Conservation (phyloP, 352 stramenopile species). For the Lagenidium giganteum region DNA sequence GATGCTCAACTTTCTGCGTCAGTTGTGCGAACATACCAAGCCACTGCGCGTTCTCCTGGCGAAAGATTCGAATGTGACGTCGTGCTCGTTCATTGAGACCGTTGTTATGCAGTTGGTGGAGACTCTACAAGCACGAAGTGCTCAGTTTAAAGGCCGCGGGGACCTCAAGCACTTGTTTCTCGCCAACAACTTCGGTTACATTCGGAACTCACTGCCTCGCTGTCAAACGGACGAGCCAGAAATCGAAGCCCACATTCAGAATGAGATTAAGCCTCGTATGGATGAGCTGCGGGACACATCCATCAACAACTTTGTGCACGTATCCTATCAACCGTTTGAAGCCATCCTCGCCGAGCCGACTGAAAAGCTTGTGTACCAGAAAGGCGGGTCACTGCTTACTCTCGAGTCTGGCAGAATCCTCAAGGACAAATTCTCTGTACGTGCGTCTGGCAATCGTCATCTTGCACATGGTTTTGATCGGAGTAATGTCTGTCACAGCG, state of each 20-base stretch:
- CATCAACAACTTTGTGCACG: slow-evolving; percentile 77
- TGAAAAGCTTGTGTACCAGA: slow-evolving; percentile 84
- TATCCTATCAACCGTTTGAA: slow-evolving; percentile 68
- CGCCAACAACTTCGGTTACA: slow-evolving; percentile 92
- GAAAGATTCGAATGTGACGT: slow-evolving; percentile 44
- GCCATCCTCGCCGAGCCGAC: slow-evolving; percentile 71
- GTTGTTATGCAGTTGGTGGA: slow-evolving; percentile 68
- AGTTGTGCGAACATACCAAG: slow-evolving; percentile 63
- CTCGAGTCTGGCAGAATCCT: slow-evolving; percentile 87
- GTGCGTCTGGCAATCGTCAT: background rate
- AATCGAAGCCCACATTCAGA: slow-evolving; percentile 44
- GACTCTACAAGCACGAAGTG: slow-evolving; percentile 40
- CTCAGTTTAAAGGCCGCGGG: slow-evolving; percentile 43
- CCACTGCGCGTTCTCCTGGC: slow-evolving; percentile 49
- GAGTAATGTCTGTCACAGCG: slow-evolving; percentile 23
- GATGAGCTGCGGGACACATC: slow-evolving; percentile 83
- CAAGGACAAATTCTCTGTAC: slow-evolving; percentile 89
- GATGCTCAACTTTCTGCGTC: slow-evolving; percentile 73
- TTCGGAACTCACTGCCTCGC: slow-evolving; percentile 72
- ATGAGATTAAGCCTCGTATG: slow-evolving; percentile 75
- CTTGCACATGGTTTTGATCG: background rate
- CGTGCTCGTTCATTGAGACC: slow-evolving; percentile 52
- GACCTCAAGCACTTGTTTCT: slow-evolving; percentile 87
- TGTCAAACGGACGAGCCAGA: slow-evolving; percentile 37
- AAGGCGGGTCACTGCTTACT: slow-evolving; percentile 76